phyloP scores from a whole-genome alignment of 2,329 filamentous ascomycete species.

The Aspergillus costaricaensis region DNA sequence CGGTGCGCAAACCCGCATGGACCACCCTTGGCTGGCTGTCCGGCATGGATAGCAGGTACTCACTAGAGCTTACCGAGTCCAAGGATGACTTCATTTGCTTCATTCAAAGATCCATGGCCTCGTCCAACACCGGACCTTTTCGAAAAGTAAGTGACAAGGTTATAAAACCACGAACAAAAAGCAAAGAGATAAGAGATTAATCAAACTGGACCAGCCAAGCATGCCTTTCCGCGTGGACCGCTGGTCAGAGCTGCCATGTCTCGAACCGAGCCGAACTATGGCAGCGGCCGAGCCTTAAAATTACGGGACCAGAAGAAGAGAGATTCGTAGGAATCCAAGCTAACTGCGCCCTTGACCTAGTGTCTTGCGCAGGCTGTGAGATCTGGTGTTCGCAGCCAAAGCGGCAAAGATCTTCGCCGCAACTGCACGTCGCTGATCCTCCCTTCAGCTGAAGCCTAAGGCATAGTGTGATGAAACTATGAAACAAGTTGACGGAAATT shows the following conservation, averaged over 20 bases:
- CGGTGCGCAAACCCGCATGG: background rate
- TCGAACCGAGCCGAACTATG: conserved; percentile 19
- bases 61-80: background rate
- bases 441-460: conserved; percentile 2
- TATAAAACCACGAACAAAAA: background rate
- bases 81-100: background rate
- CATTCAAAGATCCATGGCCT: background rate
- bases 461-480: conserved; percentile 6
- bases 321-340: background rate
- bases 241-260: conserved; percentile 13
- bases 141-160: background rate
- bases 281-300: conserved; percentile 11
- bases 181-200: background rate
- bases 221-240: conserved; percentile 15
- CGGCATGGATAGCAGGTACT: background rate
- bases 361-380: background rate
- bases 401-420: conserved; percentile 10
- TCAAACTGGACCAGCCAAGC: conserved; percentile 2
- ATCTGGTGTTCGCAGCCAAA: conserved; percentile 6
- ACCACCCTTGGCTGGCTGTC: background rate
- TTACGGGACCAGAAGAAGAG: background rate
- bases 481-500: conserved; percentile 10
- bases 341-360: background rate
- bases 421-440: conserved; percentile 16
- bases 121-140: background rate